Evolutionary conservation across 768 basidiomycete species (phyloP).

Genomic region (Hygrocybe punicea): DNA sequence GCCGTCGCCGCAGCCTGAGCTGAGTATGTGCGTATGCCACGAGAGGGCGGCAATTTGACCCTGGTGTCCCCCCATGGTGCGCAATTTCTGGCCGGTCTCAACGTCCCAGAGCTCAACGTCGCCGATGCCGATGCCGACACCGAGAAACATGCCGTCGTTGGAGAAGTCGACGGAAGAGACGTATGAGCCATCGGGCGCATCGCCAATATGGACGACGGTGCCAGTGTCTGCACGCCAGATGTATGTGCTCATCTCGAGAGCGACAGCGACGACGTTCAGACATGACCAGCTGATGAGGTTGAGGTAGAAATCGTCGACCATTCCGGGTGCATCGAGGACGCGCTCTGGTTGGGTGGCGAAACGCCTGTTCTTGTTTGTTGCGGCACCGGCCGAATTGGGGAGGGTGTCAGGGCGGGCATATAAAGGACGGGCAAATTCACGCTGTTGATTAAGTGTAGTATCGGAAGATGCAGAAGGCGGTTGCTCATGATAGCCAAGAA

Average conservation of each 20-base stretch:
- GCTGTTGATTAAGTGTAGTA: constrained; percentile 68
- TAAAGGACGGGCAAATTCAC: constrained; percentile 71
- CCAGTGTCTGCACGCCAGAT: constrained; percentile 94
- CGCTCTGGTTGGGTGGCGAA: constrained; percentile 86
- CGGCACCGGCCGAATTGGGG: constrained; percentile 58
- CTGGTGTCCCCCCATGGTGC: constrained; percentile 89
- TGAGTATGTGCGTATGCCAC: constrained; percentile 85
- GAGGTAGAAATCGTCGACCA: constrained; percentile 95
- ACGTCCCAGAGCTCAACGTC: constrained; percentile 96
- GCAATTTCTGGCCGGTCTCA: constrained; percentile 68
- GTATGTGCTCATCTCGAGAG: constrained; percentile 81
- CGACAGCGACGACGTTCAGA: constrained; percentile 85
- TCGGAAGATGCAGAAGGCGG: constrained; percentile 75
- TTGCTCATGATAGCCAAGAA: constrained; percentile 84
- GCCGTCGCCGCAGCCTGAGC: constrained; percentile 88
- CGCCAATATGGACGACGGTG: constrained; percentile 70
- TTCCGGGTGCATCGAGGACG: constrained; percentile 93
- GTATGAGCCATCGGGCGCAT: constrained; percentile 71
- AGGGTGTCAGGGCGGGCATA: constrained; percentile 66
- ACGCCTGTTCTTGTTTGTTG: constrained; percentile 70
- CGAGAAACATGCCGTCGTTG: constrained; percentile 76
- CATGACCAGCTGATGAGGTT: constrained; percentile 90
- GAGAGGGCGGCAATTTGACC: constrained; percentile 79
- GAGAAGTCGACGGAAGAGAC: constrained; percentile 78
- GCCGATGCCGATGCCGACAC: constrained; percentile 74